Conservation (phyloP, 78 protist genomes). For the Chrysochromulina parva region DNA sequence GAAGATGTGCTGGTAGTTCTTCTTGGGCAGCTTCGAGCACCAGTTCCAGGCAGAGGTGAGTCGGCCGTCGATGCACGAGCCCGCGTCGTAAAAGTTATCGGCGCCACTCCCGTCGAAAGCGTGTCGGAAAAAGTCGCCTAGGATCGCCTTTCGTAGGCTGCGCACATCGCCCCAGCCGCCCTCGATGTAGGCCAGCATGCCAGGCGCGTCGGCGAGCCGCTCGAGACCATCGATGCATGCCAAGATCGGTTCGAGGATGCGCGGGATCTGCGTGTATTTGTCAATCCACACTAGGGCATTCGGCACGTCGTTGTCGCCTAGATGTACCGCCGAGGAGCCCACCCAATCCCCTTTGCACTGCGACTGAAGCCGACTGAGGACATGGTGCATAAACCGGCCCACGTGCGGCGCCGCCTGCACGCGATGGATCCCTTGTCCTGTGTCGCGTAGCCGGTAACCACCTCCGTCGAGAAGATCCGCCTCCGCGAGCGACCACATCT, state of each 20-base stretch:
- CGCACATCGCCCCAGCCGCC: not conserved
- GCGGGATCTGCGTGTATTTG: constrained; percentile 78
- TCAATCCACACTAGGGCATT: constrained; percentile 90
- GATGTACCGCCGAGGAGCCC: constrained; percentile 83
- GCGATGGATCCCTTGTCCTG: constrained; percentile 88
- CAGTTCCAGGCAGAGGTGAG: constrained; percentile 94
- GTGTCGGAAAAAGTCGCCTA: constrained; percentile 81
- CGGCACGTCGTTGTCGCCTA: constrained; percentile 92
- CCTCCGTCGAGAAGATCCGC: constrained; percentile 65
- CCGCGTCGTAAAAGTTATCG: constrained; percentile 81
- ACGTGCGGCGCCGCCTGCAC: constrained; percentile 74
- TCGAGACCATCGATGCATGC: constrained; percentile 44
- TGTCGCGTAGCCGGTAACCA: constrained; percentile 58
- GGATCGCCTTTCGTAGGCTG: constrained; percentile 35
- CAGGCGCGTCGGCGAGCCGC: not conserved
- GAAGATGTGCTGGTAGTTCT: constrained; percentile 75
- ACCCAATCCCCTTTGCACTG: constrained; percentile 80
- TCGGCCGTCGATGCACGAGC: constrained; percentile 93
- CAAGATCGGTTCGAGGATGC: constrained; percentile 81
- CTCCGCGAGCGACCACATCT: constrained; percentile 85
- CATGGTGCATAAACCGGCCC: constrained; percentile 50
- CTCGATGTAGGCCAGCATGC: not conserved
- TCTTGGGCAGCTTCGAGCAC: constrained; percentile 79
- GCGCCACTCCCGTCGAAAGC: constrained; percentile 87
- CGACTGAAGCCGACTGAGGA: constrained; percentile 56